Evolutionary conservation across 163 green algal genomes (phyloP), one percentile per base, ranked within the genome.

Genomic region (Coccomyxa subellipsoidea): DNA sequence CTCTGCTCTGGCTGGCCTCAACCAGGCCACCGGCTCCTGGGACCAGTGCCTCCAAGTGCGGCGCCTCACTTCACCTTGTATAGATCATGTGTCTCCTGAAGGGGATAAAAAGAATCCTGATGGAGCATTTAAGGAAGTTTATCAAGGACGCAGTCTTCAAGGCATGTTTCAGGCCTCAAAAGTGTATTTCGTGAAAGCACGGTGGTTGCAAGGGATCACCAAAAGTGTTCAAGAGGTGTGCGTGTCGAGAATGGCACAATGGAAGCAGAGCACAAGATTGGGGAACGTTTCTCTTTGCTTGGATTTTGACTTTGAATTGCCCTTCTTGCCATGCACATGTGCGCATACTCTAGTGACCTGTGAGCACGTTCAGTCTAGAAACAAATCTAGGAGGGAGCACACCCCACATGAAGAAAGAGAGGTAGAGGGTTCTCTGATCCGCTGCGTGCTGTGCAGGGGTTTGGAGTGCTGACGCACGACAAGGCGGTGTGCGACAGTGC

Each of bases 381-480:
- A 59, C 4, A 8, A 59, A 5, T 8, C 15, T 59, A 18, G 47
- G 15, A 7, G 23, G 47, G 23, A n/a, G n/a, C n/a, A n/a, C n/a
- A n/a, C n/a, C n/a, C n/a, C 23, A 59, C 47, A 59, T 5, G 1
- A 18, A 23, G 47, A 12, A 59, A 59, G 5, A 59, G 23, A 59
- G 5, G 47, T 59, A 18, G 15, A 39, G 77, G 8, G 32, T 29
- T 73, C 27, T 40, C 77, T 73, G 66, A 73, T 73, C 0, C 21
- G 66, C 66, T 73, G 29, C 2, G 47, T 18, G 2, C 5, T 59
- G 47, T 73, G 54, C 84, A 88, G 40, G 84, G 84, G 15, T 86
- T 86, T 76, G 84, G 84, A 9, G 81, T 88, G 3, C 76, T 88
- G 38, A 86, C 78, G 18, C 77, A 81, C 38, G 81, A 81, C 76